These are phyloP conservation scores for Acephala macrosclerotiorum DNA, from an alignment of 2,329 filamentous ascomycete genomes.

Conservation along the genomic window DNA sequence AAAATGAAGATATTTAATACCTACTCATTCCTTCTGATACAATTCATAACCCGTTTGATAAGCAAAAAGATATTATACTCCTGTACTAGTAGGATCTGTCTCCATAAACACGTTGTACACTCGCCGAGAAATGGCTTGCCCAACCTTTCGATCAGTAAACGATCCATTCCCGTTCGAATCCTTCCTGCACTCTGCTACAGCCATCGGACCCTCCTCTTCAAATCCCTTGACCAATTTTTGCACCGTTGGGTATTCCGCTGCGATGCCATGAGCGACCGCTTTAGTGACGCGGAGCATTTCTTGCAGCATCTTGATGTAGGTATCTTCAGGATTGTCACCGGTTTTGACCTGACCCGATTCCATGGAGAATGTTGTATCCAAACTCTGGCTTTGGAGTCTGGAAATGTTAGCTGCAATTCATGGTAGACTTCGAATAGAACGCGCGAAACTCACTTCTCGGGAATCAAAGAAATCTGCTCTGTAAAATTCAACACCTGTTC, in stretches of 20 bases:
- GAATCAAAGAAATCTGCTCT: conserved; percentile 79
- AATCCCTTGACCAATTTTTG: conserved; percentile 65
- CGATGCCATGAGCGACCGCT: conserved; percentile 75
- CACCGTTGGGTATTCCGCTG: conserved; percentile 65
- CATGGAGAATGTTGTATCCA: conserved; percentile 76
- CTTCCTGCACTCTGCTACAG: conserved; percentile 68
- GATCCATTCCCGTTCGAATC: conserved; percentile 64
- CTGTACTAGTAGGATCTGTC: conserved; percentile 50
- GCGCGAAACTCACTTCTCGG: conserved; percentile 61
- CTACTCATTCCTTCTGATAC: neutral
- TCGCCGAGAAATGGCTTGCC: conserved; percentile 64
- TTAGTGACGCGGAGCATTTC: conserved; percentile 76
- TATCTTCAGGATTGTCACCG: conserved; percentile 70
- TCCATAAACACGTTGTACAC: conserved; percentile 67
- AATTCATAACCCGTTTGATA: neutral
- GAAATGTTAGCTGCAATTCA: neutral
- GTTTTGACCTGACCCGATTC: conserved; percentile 77
- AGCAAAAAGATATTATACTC: conserved; percentile 27
- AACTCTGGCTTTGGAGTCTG: conserved; percentile 51
- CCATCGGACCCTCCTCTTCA: conserved; percentile 61
- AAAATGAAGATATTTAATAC: neutral
- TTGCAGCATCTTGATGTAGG: conserved; percentile 78
- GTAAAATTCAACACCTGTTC: conserved; percentile 79
- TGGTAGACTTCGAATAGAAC: neutral
- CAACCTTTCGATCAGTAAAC: conserved; percentile 60